Conservation (phyloP, 495 filamentous ascomycete species). For the Aspergillus hancockii region DNA sequence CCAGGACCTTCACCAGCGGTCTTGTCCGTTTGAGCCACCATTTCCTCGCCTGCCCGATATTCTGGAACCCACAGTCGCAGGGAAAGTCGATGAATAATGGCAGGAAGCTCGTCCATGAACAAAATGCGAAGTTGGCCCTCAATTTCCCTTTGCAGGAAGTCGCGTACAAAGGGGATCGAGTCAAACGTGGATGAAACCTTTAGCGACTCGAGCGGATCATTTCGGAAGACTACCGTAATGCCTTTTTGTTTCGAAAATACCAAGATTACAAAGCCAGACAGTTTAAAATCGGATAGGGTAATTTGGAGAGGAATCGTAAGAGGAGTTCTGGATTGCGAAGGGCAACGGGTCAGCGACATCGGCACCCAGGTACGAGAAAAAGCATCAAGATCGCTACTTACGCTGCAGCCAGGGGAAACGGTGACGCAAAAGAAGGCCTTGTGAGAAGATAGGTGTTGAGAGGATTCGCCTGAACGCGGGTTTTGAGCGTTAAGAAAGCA, state of each 20-base stretch:
- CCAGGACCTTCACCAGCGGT: slow-evolving; percentile 49
- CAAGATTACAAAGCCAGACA: slow-evolving; percentile 96
- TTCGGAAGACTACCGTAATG: slow-evolving; percentile 92
- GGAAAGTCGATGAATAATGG: slow-evolving; percentile 92
- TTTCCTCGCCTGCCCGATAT: slow-evolving; percentile 65
- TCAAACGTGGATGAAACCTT: slow-evolving; percentile 99
- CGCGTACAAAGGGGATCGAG: slow-evolving; percentile 95
- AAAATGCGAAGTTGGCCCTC: slow-evolving; percentile 88
- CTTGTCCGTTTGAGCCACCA: slow-evolving; percentile 32
- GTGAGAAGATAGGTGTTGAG: slow-evolving; percentile 93
- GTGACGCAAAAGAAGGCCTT: slow-evolving; percentile 88
- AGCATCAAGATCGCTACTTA: slow-evolving; percentile 37
- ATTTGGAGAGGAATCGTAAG: slow-evolving; percentile 96
- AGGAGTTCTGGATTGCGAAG: slow-evolving; percentile 52
- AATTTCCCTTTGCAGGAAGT: slow-evolving; percentile 95
- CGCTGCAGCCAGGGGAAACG: slow-evolving; percentile 87
- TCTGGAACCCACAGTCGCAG: slow-evolving; percentile 88
- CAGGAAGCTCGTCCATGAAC: slow-evolving; percentile 96
- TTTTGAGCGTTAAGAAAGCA: slow-evolving; percentile 90
- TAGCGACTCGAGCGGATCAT: slow-evolving; percentile 95
- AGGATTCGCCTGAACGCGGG: slow-evolving; percentile 95
- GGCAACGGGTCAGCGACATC: slow-evolving; percentile 17
- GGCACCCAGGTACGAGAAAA: neutral
- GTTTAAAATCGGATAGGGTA: slow-evolving; percentile 90
- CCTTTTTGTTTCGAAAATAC: slow-evolving; percentile 98